Percentiles rank a stretch among this genome's conserved stretches.
Evolutionary conservation across 2,329 filamentous ascomycete species (phyloP).

Genomic region (Aquanectria penicillioides): DNA sequence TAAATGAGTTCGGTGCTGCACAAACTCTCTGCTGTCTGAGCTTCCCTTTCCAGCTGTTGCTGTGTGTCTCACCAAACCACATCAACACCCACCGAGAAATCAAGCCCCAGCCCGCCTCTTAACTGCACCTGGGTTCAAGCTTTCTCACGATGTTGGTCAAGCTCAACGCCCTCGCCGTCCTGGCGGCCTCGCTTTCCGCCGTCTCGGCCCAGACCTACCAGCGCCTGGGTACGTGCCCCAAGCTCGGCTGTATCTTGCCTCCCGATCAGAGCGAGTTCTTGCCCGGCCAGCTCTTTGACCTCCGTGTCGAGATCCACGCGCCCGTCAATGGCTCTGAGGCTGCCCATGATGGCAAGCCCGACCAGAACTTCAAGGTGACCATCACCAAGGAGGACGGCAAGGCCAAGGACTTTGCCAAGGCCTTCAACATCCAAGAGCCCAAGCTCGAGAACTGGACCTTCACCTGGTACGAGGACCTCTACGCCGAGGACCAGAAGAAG

Average conservation of each 20-base stretch:
- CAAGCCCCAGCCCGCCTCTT: not conserved
- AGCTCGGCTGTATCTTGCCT: conserved; percentile 68
- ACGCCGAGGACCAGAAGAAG: conserved; percentile 75
- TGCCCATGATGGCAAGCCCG: conserved; percentile 73
- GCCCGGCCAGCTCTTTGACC: conserved; percentile 84
- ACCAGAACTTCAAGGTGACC: conserved; percentile 79
- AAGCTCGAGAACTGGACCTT: conserved; percentile 84
- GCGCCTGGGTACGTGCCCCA: conserved; percentile 67
- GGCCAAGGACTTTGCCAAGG: conserved; percentile 67
- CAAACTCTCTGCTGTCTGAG: conserved; percentile 13
- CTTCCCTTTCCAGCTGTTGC: conserved; percentile 28
- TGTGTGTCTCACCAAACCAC: conserved; percentile 19
- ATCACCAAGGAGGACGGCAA: conserved; percentile 71
- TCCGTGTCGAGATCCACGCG: conserved; percentile 84
- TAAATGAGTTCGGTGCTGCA: conserved; percentile 33
- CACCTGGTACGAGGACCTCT: conserved; percentile 86
- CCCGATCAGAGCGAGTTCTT: conserved; percentile 81
- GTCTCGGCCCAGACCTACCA: conserved; percentile 68
- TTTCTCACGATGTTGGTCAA: conserved; percentile 48
- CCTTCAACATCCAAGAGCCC: conserved; percentile 77
- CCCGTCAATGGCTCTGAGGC: conserved; percentile 84
- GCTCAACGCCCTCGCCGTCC: conserved; percentile 47
- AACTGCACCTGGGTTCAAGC: conserved; percentile 17
- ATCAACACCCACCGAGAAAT: conserved; percentile 10
- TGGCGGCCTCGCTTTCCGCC: conserved; percentile 48